Evolutionary conservation across 306 rosid species (phyloP), one percentile per base, ranked within the genome.

Genomic region (Biancaea sappan): DNA sequence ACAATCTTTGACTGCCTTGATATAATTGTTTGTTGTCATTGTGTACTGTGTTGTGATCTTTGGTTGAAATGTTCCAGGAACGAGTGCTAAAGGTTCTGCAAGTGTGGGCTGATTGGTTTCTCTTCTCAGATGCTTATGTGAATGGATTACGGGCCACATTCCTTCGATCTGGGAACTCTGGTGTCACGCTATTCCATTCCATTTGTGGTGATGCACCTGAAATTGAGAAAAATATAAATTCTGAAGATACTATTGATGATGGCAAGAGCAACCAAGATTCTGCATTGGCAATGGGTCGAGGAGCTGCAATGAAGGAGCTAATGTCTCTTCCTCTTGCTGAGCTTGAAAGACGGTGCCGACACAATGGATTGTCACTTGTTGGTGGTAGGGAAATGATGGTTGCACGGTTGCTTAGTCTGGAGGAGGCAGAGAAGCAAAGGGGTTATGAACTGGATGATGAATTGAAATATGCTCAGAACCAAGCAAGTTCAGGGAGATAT

Each of bases 41-140:
- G 70, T 28, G 47, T 66, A 41, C 47, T 32, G 52, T 62, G 38
- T 51, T 34, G 25, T 76, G 67, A 80, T 53, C 24, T 69, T 72
- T 71, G 21, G 46, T 69, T 82, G 54, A 75, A 71, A 66, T 71
- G 72, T 61, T 84, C 68, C 84, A 95, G 99, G 99, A 95, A 81
- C 86, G 99, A 72, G 99, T 95, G 37, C 70, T 92, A 68, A 95
- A 95, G 87, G 95, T 95, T 65, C 82, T 95, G 85, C 99, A 92
- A 88, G 99, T 95, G 47, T 95, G 99, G 99, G 86, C 99, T 8
- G 97, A 95, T 76, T 95, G 99, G 99, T 95, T 95, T 89, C 94
- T 95, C 56, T 95, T 95, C 73, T 95, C 99, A 61, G 99, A 95
- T 74, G 96, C 97, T 43, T 95, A 92, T 77, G 97, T 95, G 53